Percentiles rank a stretch among this genome's conserved stretches.
These are phyloP conservation scores for Picea sitchensis DNA, from an alignment of 75 land plant species.

Conservation along the genomic window DNA sequence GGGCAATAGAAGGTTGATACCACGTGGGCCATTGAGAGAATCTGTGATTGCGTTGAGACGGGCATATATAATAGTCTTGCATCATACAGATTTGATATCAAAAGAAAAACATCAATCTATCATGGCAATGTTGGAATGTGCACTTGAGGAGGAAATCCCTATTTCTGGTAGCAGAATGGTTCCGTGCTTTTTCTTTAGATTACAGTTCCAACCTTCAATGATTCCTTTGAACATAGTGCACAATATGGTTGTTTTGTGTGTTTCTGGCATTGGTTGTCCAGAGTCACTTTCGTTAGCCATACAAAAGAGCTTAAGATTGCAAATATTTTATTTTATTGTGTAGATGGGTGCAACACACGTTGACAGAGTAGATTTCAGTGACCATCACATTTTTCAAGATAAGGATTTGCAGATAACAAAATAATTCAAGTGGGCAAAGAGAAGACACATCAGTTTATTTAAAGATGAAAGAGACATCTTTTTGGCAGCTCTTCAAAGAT, in stretches of 20 bases:
- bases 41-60: conserved; percentile 56
- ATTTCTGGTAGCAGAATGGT: conserved; percentile 36
- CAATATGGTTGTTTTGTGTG: not conserved
- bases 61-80: conserved; percentile 77
- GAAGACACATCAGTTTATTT: too few relatives aligned
- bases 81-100: conserved; percentile 77
- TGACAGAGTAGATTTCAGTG: too few relatives aligned
- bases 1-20: conserved; percentile 75
- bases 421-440: not conserved
- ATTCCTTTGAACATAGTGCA: too few relatives aligned
- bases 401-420: conserved; percentile 32
- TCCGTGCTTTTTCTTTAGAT: conserved; percentile 33
- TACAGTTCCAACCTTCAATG: conserved; percentile 23
- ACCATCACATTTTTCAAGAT: too few relatives aligned
- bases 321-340: not conserved
- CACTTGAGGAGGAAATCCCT: too few relatives aligned
- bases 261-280: conserved; percentile 68
- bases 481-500: too few relatives aligned
- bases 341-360: conserved; percentile 37
- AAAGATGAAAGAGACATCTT: too few relatives aligned
- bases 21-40: conserved; percentile 89
- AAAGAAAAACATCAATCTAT: too few relatives aligned
- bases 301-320: not conserved
- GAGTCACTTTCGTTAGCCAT: conserved; percentile 39
- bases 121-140: too few relatives aligned